Percentiles rank a stretch among this genome's conserved stretches.
Conservation (phyloP, 768 basidiomycete genomes). For the Neoboletus brunneissimus region DNA sequence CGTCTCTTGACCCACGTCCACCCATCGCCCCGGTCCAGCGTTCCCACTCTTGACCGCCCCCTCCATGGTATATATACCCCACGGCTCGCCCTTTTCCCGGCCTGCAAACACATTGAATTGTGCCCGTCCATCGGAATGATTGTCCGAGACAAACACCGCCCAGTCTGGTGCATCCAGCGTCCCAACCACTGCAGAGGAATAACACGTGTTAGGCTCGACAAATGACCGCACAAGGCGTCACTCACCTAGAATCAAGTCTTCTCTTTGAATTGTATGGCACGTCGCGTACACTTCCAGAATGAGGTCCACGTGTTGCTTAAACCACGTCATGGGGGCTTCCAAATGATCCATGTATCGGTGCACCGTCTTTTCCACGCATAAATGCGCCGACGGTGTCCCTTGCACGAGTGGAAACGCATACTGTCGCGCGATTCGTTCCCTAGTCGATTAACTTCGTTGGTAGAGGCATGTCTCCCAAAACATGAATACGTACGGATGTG, state of each 20-base stretch:
- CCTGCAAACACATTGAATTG: constrained; percentile 68
- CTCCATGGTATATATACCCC: constrained; percentile 72
- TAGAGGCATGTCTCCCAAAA: neutral
- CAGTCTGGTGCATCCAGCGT: constrained; percentile 68
- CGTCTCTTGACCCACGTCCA: constrained; percentile 35
- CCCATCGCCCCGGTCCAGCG: constrained; percentile 48
- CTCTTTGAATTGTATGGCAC: constrained; percentile 48
- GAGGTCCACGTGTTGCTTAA: constrained; percentile 61
- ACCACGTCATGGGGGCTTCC: constrained; percentile 69
- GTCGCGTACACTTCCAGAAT: constrained; percentile 55
- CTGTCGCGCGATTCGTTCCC: constrained; percentile 46
- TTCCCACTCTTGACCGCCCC: constrained; percentile 40
- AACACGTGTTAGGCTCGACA: neutral
- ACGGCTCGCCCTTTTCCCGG: constrained; percentile 52
- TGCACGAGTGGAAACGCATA: constrained; percentile 59
- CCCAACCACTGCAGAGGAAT: constrained; percentile 52
- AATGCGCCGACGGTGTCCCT: constrained; percentile 62
- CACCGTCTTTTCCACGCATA: constrained; percentile 68
- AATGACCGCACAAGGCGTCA: neutral
- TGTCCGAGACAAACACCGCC: constrained; percentile 72
- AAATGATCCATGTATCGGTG: constrained; percentile 65
- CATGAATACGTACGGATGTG: constrained; percentile 38
- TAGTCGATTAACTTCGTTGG: constrained; percentile 19
- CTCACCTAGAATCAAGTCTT: constrained; percentile 54
- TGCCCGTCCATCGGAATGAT: constrained; percentile 59